Base-by-base conservation (phyloP, 331 rosid species). In the Spiraea crenata region DNA sequence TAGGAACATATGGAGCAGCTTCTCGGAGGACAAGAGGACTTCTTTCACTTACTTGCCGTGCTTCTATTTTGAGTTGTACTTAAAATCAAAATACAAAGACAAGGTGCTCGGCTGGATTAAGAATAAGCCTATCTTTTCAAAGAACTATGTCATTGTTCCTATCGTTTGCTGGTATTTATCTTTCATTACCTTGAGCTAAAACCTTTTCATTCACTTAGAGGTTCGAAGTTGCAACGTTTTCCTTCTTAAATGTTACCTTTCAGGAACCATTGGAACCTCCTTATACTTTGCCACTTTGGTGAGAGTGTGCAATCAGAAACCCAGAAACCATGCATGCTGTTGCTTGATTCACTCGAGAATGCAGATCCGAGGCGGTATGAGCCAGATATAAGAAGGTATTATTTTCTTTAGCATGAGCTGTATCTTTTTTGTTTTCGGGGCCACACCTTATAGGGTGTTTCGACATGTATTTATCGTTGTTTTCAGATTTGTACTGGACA, bases 191-290 rank as follows among this genome's bases (percentile, higher is more conserved):
- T 64, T 56, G 35, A 12, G 17, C 12, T 10, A 5, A 34, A 40
- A 11, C 8, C 16, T 59, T 52, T 14, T 40, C 9, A 45, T 62
- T 63, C 15, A 66, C 35, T 52, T 45, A 65, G 31, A 52, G 75
- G 31, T 44, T 46, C 48, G 35, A 61, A 58, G 69, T 63, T n/a
- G 25, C 40, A 6, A 60, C 41, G 35, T 62, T 62, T 66, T 49
- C 56, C 60, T 69, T 67, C 63, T 64, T 51, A 76, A 71, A 73
- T 73, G 71, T 14, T 60, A 65, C 56, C 50, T n/a, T 61, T 44
- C 49, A 91, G 93, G 97, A 71, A 74, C 46, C 96, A 91, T 59
- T 89, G 96, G 97, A 85, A 77, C 80, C 89, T 91, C 72, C 68
- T 91, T 77, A 91, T 87, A 77, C 76, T 91, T 50, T 91, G 96